Evolutionary conservation across 208 protist species (phyloP).

Genomic region (Naegleria fowleri): DNA sequence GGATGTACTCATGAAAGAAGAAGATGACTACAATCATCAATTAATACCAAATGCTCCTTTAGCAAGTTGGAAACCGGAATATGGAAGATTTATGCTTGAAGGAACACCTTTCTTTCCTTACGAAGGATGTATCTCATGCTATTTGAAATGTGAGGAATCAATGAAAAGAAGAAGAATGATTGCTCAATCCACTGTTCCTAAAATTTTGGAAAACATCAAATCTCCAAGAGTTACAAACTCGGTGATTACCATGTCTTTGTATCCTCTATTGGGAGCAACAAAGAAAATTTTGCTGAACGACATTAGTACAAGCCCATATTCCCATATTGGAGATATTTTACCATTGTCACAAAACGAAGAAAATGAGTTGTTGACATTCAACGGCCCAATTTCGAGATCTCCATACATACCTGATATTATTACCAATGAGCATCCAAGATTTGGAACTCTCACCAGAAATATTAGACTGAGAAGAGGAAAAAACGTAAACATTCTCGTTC

Average conservation of each 20-base stretch:
- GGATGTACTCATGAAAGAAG: conserved; percentile 25
- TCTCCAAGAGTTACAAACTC: conserved; percentile 50
- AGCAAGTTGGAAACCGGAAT: conserved; percentile 27
- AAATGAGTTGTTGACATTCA: conserved; percentile 46
- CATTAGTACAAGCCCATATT: not conserved
- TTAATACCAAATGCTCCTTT: not conserved
- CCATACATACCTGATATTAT: conserved; percentile 90
- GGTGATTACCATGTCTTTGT: not conserved
- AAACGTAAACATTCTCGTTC: conserved; percentile 93
- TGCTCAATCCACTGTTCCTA: conserved; percentile 43
- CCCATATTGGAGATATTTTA: not conserved
- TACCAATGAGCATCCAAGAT: conserved; percentile 94
- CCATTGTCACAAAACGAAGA: conserved; percentile 44
- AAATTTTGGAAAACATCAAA: not conserved
- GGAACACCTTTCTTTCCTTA: conserved; percentile 80
- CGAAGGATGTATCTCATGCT: conserved; percentile 56
- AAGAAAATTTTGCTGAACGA: not conserved
- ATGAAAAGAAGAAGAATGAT: conserved; percentile 62
- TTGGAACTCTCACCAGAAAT: conserved; percentile 87
- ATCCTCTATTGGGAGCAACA: not conserved
- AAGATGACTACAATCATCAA: conserved; percentile 1
- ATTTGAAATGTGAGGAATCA: conserved; percentile 65
- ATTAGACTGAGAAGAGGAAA: conserved; percentile 84
- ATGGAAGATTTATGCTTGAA: conserved; percentile 80
- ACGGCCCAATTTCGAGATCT: conserved; percentile 64